phyloP scores from a whole-genome alignment of 2,329 filamentous ascomycete genomes.

The Paecilomyces niveus region DNA sequence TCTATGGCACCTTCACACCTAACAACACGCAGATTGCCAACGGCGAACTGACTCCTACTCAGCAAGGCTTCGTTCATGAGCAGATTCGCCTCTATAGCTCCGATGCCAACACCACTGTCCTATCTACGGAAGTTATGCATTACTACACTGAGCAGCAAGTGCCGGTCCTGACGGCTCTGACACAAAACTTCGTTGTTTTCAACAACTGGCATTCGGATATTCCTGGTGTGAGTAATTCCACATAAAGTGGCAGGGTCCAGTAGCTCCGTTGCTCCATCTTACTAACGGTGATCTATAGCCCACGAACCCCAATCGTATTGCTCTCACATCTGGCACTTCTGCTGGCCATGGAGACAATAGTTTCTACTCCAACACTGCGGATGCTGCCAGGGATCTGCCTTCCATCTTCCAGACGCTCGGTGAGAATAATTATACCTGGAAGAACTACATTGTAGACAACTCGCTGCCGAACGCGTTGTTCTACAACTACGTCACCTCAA shows the following conservation, averaged over 20 bases:
- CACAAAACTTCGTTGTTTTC: constrained; percentile 39
- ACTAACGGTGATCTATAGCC: constrained; percentile 10
- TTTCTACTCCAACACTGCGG: constrained; percentile 26
- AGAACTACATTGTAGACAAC: constrained; percentile 37
- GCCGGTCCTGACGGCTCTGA: constrained; percentile 34
- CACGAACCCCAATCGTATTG: constrained; percentile 32
- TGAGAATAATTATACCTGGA: constrained; percentile 37
- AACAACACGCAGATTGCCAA: constrained; percentile 28
- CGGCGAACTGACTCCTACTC: constrained; percentile 23
- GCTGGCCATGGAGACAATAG: constrained; percentile 34
- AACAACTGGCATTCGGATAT: constrained; percentile 38
- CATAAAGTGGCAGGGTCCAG: no score
- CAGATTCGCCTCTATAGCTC: constrained; percentile 31
- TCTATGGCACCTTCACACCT: constrained; percentile 35
- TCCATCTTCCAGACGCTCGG: constrained; percentile 37
- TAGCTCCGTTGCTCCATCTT: background rate
- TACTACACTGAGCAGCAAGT: constrained; percentile 38
- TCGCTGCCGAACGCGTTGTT: constrained; percentile 24
- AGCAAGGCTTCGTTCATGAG: constrained; percentile 38
- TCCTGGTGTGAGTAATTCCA: constrained; percentile 16
- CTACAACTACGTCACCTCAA: constrained; percentile 36
- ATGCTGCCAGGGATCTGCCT: constrained; percentile 1
- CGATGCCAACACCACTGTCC: constrained; percentile 21
- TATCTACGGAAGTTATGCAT: constrained; percentile 37
- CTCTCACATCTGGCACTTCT: constrained; percentile 34